Percentiles rank a stretch among this genome's conserved stretches.
Conservation (phyloP, 2,329 filamentous ascomycete species). For the Fusarium lyarnte region DNA sequence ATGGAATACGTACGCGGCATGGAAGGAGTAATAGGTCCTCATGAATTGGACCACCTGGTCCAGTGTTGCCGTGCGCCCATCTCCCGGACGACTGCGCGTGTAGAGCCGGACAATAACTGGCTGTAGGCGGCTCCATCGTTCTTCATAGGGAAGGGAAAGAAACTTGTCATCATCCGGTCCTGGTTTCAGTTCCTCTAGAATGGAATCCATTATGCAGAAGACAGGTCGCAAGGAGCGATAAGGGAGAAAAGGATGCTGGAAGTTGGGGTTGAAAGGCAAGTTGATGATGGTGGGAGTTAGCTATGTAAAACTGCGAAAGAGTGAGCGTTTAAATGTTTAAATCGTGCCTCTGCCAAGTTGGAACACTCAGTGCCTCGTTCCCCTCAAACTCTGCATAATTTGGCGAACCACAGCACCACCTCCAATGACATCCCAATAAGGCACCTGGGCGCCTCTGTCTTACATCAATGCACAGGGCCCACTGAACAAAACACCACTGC, state of each 20-base stretch:
- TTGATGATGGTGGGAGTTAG: not conserved
- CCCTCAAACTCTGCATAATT: not conserved
- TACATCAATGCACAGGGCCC: not conserved
- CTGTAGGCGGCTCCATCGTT: not conserved
- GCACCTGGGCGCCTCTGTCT: not conserved
- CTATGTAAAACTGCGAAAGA: not conserved
- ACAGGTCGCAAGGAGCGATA: not conserved
- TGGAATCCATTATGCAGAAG: not conserved
- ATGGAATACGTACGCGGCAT: not conserved
- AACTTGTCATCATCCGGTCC: fast-evolving
- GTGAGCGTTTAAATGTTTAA: not conserved
- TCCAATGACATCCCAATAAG: not conserved
- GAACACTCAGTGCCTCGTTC: not conserved
- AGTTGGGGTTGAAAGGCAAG: too few relatives aligned
- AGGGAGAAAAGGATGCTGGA: not conserved
- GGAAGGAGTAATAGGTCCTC: not conserved
- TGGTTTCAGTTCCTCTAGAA: fast-evolving
- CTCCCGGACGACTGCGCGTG: fast-evolving
- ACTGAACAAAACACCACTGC: not conserved
- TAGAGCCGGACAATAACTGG: not conserved
- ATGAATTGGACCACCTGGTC: not conserved
- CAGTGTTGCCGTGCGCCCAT: not conserved
- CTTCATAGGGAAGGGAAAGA: not conserved
- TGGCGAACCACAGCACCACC: not conserved
- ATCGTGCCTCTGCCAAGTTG: not conserved